A percentile compares a stretch with the other conserved stretches of the same genome.
Evolutionary conservation across 164 flowering plant genomes (phyloP).

Genomic region (Piper betle): DNA sequence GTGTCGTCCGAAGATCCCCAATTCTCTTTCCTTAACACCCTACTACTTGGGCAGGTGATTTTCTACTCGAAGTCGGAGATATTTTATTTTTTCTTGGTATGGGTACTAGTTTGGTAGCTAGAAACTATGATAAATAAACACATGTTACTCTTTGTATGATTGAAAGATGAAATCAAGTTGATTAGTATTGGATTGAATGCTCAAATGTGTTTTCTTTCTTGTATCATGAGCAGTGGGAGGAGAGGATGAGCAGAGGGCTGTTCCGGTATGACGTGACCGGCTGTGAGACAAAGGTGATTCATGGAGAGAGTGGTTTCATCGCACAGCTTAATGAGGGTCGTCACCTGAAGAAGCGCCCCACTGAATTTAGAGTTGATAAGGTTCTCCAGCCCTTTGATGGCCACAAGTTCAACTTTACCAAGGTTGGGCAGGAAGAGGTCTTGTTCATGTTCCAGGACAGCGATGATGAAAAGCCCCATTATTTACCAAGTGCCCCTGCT

Average conservation of each 20-base stretch:
- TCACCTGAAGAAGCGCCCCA: slow-evolving; percentile 76
- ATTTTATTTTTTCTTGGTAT: too few relatives aligned
- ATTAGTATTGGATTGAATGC: too few relatives aligned
- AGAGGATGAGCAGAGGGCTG: slow-evolving; percentile 51
- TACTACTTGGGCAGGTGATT: slow-evolving; percentile 27
- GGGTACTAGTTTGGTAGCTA: too few relatives aligned
- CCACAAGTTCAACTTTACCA: slow-evolving; percentile 76
- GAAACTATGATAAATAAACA: too few relatives aligned
- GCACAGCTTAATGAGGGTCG: slow-evolving; percentile 88
- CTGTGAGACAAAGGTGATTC: slow-evolving; percentile 64
- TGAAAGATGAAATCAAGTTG: too few relatives aligned
- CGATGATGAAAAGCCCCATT: slow-evolving; percentile 21
- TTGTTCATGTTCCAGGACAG: slow-evolving; percentile 57
- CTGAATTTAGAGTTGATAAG: slow-evolving; percentile 67
- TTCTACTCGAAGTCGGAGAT: neutral
- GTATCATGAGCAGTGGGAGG: slow-evolving; percentile 48
- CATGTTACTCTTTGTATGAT: too few relatives aligned
- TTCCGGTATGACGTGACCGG: slow-evolving; percentile 78
- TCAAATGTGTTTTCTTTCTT: neutral
- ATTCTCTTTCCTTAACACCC: slow-evolving; percentile 17
- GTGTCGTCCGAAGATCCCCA: slow-evolving; percentile 6
- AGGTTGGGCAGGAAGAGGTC: slow-evolving; percentile 86
- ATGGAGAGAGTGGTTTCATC: slow-evolving; percentile 55
- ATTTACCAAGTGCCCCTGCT: slow-evolving; percentile 27
- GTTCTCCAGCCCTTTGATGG: slow-evolving; percentile 83